Evolutionary conservation across 2,329 filamentous ascomycete species (phyloP), one percentile per base, ranked within the genome.

Genomic region (Lecanicillium sp.): DNA sequence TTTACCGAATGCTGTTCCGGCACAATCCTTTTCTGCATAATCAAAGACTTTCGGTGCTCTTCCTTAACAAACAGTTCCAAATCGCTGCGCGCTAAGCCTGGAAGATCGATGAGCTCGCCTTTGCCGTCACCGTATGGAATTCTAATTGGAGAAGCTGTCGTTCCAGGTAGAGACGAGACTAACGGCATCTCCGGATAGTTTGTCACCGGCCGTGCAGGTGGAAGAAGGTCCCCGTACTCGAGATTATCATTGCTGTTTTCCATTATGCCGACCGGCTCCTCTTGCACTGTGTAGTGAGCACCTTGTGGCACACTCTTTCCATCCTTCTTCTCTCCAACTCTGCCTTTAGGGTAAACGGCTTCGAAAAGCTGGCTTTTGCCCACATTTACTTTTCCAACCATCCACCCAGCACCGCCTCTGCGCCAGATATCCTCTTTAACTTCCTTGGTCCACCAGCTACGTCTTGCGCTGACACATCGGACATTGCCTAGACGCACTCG

Each of bases 301-400:
- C 59, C 37, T 7, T 7, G 8, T 20, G 33, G 18, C 5, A 14
- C 52, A 59, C 52, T 3, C 52, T 48, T 42, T 62, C 68, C 63
- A 69, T 72, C 27, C 70, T 71, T 19, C 9, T 10, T 35, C 22
- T 25, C 7, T 7, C 22, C 22, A 8, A 43, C 14, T 8, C 44
- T 40, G 18, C 79, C 80, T 68, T 84, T 90, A 4, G 94, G 90
- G 52, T 89, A 95, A 7, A 96, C 79, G 4, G 80, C 76, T 49
- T 92, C 81, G 44, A 97, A 94, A 3, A 98, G 73, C 54, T 84
- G 83, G 51, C 90, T 97, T 63, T 98, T 98, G 17, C 92, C 94
- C 3, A 97, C 94, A 55, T 98, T 98, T 46, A 88, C 87, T 60
- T 95, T 97, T n/a, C 92, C 92, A 3, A 98, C 84, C 70, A 98